Evolutionary conservation across 495 filamentous ascomycete species (phyloP).

Genomic region (Penicillium paxilli): DNA sequence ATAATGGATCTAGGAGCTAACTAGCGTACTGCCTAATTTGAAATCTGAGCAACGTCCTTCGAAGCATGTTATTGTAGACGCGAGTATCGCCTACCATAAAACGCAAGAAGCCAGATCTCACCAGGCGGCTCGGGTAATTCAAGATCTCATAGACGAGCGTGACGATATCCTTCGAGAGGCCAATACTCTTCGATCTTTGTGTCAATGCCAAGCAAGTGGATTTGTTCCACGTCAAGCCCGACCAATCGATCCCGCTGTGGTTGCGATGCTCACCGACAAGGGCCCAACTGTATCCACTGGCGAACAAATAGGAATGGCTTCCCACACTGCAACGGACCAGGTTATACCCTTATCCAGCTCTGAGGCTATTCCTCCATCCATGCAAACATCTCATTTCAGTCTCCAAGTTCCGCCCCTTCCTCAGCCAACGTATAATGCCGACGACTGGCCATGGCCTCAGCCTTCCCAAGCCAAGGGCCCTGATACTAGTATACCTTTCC

Average conservation of each 20-base stretch:
- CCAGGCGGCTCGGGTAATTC: neutral
- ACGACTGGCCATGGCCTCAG: slow-evolving; percentile 1
- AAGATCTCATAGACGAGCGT: slow-evolving; percentile 9
- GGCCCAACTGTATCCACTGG: neutral
- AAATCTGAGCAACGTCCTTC: slow-evolving; percentile 12
- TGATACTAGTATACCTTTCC: neutral
- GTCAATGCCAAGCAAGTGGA: slow-evolving; percentile 4
- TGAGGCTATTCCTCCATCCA: neutral
- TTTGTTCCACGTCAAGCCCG: slow-evolving; percentile 12
- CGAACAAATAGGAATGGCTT: neutral
- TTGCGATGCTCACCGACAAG: slow-evolving; percentile 3
- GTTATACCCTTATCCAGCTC: neutral
- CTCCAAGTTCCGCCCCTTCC: neutral
- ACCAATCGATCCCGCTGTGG: slow-evolving; percentile 13
- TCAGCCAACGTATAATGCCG: neutral
- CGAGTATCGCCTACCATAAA: slow-evolving; percentile 16
- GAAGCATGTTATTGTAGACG: slow-evolving; percentile 19
- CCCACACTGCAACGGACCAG: neutral
- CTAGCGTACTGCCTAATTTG: slow-evolving; percentile 11
- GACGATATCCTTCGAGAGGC: slow-evolving; percentile 11
- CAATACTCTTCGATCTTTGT: slow-evolving; percentile 13
- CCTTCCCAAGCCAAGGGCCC: neutral
- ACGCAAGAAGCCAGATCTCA: slow-evolving; percentile 7
- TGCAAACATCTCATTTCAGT: neutral
- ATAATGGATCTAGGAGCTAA: slow-evolving; percentile 6